Evolutionary conservation across 169 alveolate species (phyloP).

Genomic region (Babesia ovata): DNA sequence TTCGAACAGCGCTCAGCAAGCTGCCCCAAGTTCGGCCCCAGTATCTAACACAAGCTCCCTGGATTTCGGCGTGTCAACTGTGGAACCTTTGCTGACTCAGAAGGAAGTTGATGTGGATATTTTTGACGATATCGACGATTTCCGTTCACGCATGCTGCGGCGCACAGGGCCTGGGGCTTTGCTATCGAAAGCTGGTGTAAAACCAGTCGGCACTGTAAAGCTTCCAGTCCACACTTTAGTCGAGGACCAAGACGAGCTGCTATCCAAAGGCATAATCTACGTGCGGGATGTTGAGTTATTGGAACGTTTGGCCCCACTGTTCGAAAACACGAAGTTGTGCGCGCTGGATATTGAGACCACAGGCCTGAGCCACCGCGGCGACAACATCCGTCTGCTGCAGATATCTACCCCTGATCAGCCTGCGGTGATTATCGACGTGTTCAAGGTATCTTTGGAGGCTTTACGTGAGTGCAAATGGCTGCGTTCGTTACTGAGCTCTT

Average conservation of each 20-base stretch:
- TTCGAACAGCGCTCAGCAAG: neutral
- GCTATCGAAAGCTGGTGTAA: neutral
- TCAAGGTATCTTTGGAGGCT: constrained; percentile 47
- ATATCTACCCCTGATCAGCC: constrained; percentile 77
- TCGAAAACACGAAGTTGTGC: constrained; percentile 62
- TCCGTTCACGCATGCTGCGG: constrained; percentile 11
- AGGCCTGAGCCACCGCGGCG: constrained; percentile 78
- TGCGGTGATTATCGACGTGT: constrained; percentile 72
- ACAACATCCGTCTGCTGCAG: constrained; percentile 72
- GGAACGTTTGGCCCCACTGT: constrained; percentile 60
- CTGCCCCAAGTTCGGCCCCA: neutral
- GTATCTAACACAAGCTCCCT: neutral
- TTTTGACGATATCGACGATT: constrained; percentile 7
- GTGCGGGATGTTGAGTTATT: constrained; percentile 56
- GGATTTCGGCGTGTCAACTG: constrained; percentile 43
- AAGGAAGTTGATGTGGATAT: constrained; percentile 28
- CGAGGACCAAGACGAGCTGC: constrained; percentile 29
- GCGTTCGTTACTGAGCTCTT: constrained; percentile 54
- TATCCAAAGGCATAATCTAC: constrained; percentile 52
- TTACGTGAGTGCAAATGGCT: constrained; percentile 61
- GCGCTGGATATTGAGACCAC: constrained; percentile 85
- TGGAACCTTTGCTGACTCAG: constrained; percentile 23
- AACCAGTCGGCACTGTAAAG: constrained; percentile 19
- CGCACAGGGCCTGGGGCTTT: constrained; percentile 21
- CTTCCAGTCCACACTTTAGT: constrained; percentile 27